phyloP scores from a whole-genome alignment of 495 filamentous ascomycete species.

The Platismatia glauca region DNA sequence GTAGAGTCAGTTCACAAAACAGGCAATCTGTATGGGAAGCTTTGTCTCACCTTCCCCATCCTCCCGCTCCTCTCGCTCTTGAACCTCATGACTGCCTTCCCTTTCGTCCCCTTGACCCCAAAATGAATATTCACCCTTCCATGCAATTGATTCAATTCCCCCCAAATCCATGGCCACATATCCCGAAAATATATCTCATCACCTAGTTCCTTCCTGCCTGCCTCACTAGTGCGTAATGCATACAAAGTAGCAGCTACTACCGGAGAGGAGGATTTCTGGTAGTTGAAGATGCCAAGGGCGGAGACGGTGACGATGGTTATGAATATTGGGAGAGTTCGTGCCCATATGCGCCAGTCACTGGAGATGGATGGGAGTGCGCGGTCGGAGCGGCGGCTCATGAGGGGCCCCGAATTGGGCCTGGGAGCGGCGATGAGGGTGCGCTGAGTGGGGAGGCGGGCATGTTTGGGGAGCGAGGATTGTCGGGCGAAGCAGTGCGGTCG shows the following conservation, averaged over 20 bases:
- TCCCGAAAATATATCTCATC: conserved; percentile 88
- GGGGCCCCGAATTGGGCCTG: conserved; percentile 47
- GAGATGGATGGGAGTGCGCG: conserved; percentile 56
- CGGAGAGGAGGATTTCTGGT: conserved; percentile 80
- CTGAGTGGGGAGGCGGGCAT: conserved; percentile 4
- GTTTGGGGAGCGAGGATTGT: not conserved
- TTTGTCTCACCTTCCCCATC: conserved; percentile 55
- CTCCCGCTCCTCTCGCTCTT: conserved; percentile 62
- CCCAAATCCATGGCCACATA: conserved; percentile 87
- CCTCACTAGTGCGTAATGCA: conserved; percentile 69
- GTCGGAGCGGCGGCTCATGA: conserved; percentile 73
- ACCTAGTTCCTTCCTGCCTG: conserved; percentile 67
- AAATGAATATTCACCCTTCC: conserved; percentile 83
- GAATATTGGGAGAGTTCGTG: conserved; percentile 50
- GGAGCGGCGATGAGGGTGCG: conserved; percentile 44
- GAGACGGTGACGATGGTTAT: conserved; percentile 49
- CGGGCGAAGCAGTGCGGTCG: not conserved
- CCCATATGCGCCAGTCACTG: conserved; percentile 34
- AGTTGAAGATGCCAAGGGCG: conserved; percentile 89
- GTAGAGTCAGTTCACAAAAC: conserved; percentile 5
- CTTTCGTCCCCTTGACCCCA: conserved; percentile 74
- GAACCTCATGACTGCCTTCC: conserved; percentile 69
- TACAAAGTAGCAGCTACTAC: conserved; percentile 82
- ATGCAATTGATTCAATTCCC: conserved; percentile 88
- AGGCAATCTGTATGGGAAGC: not conserved